phyloP scores from a whole-genome alignment of 768 basidiomycete genomes.

The Holtermanniella nyarrowii region DNA sequence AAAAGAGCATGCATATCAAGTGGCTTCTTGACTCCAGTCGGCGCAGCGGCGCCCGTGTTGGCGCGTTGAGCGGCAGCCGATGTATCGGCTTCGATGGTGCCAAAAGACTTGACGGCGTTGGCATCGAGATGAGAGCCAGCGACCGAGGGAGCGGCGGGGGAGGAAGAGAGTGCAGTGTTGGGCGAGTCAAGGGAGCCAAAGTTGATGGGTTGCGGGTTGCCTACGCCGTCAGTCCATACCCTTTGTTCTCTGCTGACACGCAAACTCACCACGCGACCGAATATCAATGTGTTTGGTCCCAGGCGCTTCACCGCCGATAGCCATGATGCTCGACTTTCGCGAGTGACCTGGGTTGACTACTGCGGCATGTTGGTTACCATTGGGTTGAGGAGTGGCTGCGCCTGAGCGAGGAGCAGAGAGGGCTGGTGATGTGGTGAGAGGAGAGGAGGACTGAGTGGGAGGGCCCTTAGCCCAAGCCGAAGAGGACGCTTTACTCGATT shows the following conservation, averaged over 20 bases:
- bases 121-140: constrained; percentile 48
- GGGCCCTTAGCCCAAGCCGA: constrained; percentile 90
- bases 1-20: constrained; percentile 46
- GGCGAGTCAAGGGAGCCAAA: constrained; percentile 86
- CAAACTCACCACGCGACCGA: constrained; percentile 53
- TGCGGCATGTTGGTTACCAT: constrained; percentile 7
- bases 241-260: background rate
- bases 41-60: constrained; percentile 7
- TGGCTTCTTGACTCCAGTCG: constrained; percentile 38
- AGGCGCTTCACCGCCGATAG: constrained; percentile 52
- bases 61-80: constrained; percentile 44
- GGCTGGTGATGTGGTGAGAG: constrained; percentile 7
- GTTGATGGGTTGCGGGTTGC: constrained; percentile 51
- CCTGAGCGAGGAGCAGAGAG: constrained; percentile 3
- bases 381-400: constrained; percentile 6
- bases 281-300: constrained; percentile 66
- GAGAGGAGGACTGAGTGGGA: constrained; percentile 54
- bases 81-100: constrained; percentile 54
- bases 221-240: background rate
- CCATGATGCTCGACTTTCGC: constrained; percentile 63
- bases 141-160: constrained; percentile 58
- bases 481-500: constrained; percentile 51
- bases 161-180: constrained; percentile 65
- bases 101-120: constrained; percentile 73
- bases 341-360: constrained; percentile 47